Conservation (phyloP, 2,329 filamentous ascomycete species). For the Sclerotinia borealis region DNA sequence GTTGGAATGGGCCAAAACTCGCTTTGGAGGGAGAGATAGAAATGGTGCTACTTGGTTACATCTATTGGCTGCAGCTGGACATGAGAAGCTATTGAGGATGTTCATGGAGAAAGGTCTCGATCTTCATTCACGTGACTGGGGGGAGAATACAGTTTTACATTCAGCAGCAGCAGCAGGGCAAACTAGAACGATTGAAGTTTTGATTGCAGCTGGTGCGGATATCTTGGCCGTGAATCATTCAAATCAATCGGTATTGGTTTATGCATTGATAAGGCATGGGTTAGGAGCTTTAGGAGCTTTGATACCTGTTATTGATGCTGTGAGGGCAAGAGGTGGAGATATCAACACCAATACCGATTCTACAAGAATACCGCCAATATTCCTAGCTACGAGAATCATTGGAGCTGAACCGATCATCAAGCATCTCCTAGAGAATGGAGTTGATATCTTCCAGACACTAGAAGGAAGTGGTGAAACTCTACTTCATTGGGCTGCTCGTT, state of each 20-base stretch:
- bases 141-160: constrained; percentile 2
- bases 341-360: not conserved
- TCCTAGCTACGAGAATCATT: not conserved
- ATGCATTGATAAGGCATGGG: not conserved
- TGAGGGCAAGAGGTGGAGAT: constrained; percentile 3
- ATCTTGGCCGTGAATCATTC: not conserved
- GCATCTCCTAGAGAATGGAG: not conserved
- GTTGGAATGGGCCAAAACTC: constrained; percentile 6
- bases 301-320: not conserved
- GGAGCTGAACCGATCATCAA: not conserved
- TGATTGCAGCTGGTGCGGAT: not conserved
- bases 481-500: constrained; percentile 2
- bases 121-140: constrained; percentile 9
- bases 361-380: not conserved
- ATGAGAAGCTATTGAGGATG: constrained; percentile 2
- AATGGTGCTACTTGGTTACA: constrained; percentile 13
- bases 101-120: constrained; percentile 6
- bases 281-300: not conserved
- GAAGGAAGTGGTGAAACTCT: not conserved
- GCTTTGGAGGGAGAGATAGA: constrained; percentile 9
- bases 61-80: not conserved
- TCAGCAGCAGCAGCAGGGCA: not conserved
- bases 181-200: not conserved
- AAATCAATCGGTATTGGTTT: constrained; percentile 4
- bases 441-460: not conserved